Percentiles rank a stretch among this genome's conserved stretches.
Conservation (phyloP, 108 stramenopile genomes). For the Cyclotella baltica region DNA sequence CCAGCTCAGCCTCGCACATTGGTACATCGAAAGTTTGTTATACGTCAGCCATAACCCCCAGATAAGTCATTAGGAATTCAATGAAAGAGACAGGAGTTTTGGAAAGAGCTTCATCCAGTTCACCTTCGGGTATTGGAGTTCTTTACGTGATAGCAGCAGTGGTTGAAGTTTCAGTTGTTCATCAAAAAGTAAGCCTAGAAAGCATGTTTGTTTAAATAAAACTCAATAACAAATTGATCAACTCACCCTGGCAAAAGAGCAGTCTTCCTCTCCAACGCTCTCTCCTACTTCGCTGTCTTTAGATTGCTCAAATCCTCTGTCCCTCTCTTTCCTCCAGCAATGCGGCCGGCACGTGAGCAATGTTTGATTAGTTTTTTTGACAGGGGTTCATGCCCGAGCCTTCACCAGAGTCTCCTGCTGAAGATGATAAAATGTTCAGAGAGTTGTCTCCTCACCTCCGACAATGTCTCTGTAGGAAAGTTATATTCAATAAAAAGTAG, state of each 20-base stretch:
- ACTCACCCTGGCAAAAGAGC: slow-evolving; percentile 86
- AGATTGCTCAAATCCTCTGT: slow-evolving; percentile 75
- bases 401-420: slow-evolving; percentile 43
- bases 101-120: slow-evolving; percentile 83
- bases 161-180: not conserved
- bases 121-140: slow-evolving; percentile 78
- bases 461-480: too few species aligned
- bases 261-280: slow-evolving; percentile 74
- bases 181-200: slow-evolving; percentile 2
- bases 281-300: slow-evolving; percentile 67
- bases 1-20: slow-evolving; percentile 85
- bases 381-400: slow-evolving; percentile 32
- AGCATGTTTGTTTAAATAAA: not conserved
- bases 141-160: slow-evolving; percentile 51
- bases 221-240: not conserved
- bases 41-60: slow-evolving; percentile 94
- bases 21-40: slow-evolving; percentile 88
- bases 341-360: slow-evolving; percentile 20
- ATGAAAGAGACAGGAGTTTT: slow-evolving; percentile 91
- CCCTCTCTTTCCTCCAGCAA: slow-evolving; percentile 18
- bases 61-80: slow-evolving; percentile 93
- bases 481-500: too few species aligned
- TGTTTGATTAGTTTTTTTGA: slow-evolving; percentile 40
- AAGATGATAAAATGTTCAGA: too few species aligned
- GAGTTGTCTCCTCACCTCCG: too few species aligned